Evolutionary conservation across 2,329 filamentous ascomycete species (phyloP).

Genomic region (Thielaviopsis populi): DNA sequence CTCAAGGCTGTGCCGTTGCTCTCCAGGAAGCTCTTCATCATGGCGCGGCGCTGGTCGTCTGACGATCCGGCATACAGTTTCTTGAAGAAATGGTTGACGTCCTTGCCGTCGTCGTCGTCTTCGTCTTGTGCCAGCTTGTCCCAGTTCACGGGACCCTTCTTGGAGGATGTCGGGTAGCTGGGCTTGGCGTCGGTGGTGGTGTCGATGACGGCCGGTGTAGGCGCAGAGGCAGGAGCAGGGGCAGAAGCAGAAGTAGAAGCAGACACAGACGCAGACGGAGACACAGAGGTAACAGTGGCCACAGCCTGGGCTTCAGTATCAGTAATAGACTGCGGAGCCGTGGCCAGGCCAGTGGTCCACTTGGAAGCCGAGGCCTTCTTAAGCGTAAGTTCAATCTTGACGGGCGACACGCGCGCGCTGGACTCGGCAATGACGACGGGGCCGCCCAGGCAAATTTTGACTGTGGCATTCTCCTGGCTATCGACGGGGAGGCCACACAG

Average conservation of each 20-base stretch:
- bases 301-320: constrained; percentile 23
- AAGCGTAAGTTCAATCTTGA: constrained; percentile 66
- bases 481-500: constrained; percentile 10
- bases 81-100: constrained; percentile 78
- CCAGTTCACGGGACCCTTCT: constrained; percentile 77
- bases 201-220: constrained; percentile 6
- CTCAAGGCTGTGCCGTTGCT: constrained; percentile 86
- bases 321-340: background rate
- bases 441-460: constrained; percentile 6
- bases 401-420: constrained; percentile 50
- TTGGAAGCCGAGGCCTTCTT: constrained; percentile 53
- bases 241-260: constrained; percentile 1
- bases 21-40: constrained; percentile 95
- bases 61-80: constrained; percentile 64
- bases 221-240: background rate
- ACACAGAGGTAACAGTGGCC: background rate
- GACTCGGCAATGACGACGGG: constrained; percentile 30
- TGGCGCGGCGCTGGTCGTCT: constrained; percentile 71
- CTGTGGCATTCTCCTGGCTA: constrained; percentile 4
- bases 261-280: constrained; percentile 11
- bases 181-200: constrained; percentile 27
- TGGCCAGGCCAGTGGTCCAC: constrained; percentile 35
- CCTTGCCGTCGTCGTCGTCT: constrained; percentile 36
- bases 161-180: constrained; percentile 75
- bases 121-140: constrained; percentile 52